Evolutionary conservation across 768 basidiomycete species (phyloP).

Genomic region (Panaeolus papilionaceus): DNA sequence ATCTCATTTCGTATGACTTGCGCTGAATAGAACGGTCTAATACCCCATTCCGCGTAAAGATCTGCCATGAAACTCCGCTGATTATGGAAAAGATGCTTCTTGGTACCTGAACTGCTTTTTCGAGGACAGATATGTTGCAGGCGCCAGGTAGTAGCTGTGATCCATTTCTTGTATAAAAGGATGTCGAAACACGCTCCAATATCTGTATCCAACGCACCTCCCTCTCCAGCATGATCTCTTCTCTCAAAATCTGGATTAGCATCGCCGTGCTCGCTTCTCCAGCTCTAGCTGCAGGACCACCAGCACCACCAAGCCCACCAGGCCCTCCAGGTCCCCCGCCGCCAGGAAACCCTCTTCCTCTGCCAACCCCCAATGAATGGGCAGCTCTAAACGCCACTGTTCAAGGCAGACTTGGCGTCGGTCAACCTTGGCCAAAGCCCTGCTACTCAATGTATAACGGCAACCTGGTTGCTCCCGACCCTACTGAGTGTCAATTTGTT

Average conservation of each 20-base stretch:
- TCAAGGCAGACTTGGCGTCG: slow-evolving; percentile 25
- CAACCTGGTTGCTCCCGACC: slow-evolving; percentile 18
- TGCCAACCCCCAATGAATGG: slow-evolving; percentile 13
- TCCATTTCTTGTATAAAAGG: slow-evolving; percentile 4
- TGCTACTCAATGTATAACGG: slow-evolving; percentile 30
- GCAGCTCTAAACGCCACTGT: slow-evolving; percentile 28
- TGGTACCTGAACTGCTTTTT: slow-evolving; percentile 6
- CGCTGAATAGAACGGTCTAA: slow-evolving; percentile 3
- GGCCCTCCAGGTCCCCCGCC: background rate
- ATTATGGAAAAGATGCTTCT: background rate
- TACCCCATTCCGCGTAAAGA: slow-evolving; percentile 5
- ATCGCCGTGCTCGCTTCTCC: slow-evolving; percentile 7
- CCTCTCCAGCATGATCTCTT: slow-evolving; percentile 10
- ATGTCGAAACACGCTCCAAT: background rate
- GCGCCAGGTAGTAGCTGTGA: slow-evolving; percentile 10
- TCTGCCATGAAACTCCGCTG: background rate
- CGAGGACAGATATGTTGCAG: background rate
- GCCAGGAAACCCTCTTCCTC: background rate
- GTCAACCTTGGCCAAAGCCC: slow-evolving; percentile 29
- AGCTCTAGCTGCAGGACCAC: slow-evolving; percentile 5
- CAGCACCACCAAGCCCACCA: no score
- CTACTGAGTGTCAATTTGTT: slow-evolving; percentile 22
- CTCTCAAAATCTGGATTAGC: slow-evolving; percentile 4
- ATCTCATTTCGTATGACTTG: background rate
- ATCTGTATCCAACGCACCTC: background rate